These are phyloP conservation scores for Phyllosticta citriasiana DNA, from an alignment of 2,329 filamentous ascomycete species.

Conservation along the genomic window DNA sequence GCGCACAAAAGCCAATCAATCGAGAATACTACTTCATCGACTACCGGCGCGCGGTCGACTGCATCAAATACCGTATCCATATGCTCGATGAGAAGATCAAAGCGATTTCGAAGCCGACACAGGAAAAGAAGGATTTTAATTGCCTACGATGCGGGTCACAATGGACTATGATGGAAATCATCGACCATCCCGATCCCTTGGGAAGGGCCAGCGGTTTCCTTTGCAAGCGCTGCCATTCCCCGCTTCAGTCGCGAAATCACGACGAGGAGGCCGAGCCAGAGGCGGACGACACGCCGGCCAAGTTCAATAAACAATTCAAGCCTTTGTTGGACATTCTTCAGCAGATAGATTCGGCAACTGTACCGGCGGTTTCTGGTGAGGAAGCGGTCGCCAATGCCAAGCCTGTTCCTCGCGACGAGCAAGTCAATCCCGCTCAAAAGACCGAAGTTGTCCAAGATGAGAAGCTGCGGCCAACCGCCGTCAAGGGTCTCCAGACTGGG, in stretches of 20 bases:
- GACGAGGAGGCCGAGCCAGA: conserved; percentile 38
- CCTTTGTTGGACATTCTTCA: conserved; percentile 69
- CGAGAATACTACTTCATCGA: conserved; percentile 97
- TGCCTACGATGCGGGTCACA: conserved; percentile 74
- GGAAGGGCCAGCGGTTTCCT: conserved; percentile 54
- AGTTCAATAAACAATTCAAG: conserved; percentile 66
- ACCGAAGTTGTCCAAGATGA: conserved; percentile 49
- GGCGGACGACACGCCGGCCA: conserved; percentile 43
- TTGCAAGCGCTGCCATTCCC: conserved; percentile 66
- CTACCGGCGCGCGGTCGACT: conserved; percentile 87
- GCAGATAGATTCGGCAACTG: conserved; percentile 62
- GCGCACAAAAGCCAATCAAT: conserved; percentile 70
- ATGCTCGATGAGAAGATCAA: conserved; percentile 83
- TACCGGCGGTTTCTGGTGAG: conserved; percentile 66
- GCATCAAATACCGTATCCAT: conserved; percentile 89
- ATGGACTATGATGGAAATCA: conserved; percentile 82
- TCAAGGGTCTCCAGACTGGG: conserved; percentile 56
- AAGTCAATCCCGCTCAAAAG: conserved; percentile 51
- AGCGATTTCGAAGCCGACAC: conserved; percentile 64
- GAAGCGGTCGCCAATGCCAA: conserved; percentile 53
- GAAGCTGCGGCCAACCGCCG: conserved; percentile 52
- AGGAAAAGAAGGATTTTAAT: conserved; percentile 83
- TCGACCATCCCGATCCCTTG: conserved; percentile 59
- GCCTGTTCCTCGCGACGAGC: conserved; percentile 56
- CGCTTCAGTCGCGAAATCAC: conserved; percentile 39